These are phyloP conservation scores for Yamadazyma oceani DNA, from an alignment of 1,139 yeast species.

Conservation along the genomic window DNA sequence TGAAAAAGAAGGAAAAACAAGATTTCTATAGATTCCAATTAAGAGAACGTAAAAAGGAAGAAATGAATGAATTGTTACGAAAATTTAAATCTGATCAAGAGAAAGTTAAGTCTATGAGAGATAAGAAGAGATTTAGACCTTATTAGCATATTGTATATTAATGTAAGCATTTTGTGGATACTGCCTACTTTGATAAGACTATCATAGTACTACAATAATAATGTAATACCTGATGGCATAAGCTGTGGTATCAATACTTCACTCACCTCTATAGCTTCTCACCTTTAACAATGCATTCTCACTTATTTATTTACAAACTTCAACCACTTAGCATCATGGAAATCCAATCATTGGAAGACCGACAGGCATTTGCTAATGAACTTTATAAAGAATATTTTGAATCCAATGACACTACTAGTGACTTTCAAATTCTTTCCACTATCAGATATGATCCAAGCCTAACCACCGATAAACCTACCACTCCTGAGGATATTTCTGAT, in stretches of 20 bases:
- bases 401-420: constrained; percentile 11
- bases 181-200: too few relatives aligned
- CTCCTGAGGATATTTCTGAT: constrained; percentile 25
- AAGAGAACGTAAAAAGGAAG: constrained; percentile 88
- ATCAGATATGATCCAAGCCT: constrained; percentile 70
- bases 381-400: constrained; percentile 19
- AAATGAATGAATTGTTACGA: constrained; percentile 79
- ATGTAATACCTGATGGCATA: too few relatives aligned
- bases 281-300: neutral
- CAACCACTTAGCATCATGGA: neutral
- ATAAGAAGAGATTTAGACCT: constrained; percentile 82
- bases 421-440: constrained; percentile 63
- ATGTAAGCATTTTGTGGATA: too few relatives aligned
- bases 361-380: constrained; percentile 11
- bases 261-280: too few relatives aligned
- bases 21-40: constrained; percentile 97
- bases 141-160: constrained; percentile 39
- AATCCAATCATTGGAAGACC: too few relatives aligned
- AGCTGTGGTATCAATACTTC: too few relatives aligned
- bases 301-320: constrained; percentile 1
- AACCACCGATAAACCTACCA: constrained; percentile 25
- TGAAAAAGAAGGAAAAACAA: constrained; percentile 76
- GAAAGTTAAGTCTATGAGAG: constrained; percentile 73
- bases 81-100: constrained; percentile 92
- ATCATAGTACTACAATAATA: constrained; percentile 4